phyloP scores from a whole-genome alignment of 352 stramenopile genomes.

The Globisporangium cylindrosporum region DNA sequence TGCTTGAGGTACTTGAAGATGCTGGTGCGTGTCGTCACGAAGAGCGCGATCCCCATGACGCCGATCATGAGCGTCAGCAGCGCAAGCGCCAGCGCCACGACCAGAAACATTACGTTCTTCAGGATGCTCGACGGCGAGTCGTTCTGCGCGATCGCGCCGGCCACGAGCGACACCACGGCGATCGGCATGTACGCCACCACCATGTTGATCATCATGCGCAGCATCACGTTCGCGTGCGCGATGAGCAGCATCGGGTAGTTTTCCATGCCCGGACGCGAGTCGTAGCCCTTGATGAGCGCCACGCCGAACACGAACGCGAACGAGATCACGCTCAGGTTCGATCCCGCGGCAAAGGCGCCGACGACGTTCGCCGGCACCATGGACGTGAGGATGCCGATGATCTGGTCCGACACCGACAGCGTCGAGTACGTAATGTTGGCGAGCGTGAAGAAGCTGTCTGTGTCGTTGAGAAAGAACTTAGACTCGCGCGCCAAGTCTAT shows the following conservation, averaged over 20 bases:
- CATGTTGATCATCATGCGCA: constrained; percentile 70
- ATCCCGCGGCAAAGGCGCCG: constrained; percentile 45
- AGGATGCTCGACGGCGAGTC: constrained; percentile 39
- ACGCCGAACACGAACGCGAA: constrained; percentile 71
- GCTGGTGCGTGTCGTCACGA: constrained; percentile 52
- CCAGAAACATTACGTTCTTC: constrained; percentile 48
- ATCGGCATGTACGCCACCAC: constrained; percentile 65
- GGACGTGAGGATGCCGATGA: constrained; percentile 62
- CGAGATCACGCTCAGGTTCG: constrained; percentile 70
- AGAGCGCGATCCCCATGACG: constrained; percentile 51
- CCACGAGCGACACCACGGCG: constrained; percentile 72
- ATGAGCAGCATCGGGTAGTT: constrained; percentile 73
- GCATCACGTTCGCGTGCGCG: constrained; percentile 58
- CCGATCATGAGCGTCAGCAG: constrained; percentile 48
- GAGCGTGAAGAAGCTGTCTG: constrained; percentile 38
- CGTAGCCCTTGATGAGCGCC: constrained; percentile 56
- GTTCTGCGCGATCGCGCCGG: constrained; percentile 58
- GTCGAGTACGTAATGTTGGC: constrained; percentile 33
- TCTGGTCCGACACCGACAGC: constrained; percentile 62
- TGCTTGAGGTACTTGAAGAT: constrained; percentile 67
- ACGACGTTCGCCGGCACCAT: constrained; percentile 77
- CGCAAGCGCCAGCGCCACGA: constrained; percentile 41
- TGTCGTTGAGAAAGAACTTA: constrained; percentile 59
- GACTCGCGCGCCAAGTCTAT: constrained; percentile 26
- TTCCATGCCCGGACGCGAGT: constrained; percentile 43